Conservation (phyloP, 805 yeast genomes). For the Scheffersomyces coipomensis region DNA sequence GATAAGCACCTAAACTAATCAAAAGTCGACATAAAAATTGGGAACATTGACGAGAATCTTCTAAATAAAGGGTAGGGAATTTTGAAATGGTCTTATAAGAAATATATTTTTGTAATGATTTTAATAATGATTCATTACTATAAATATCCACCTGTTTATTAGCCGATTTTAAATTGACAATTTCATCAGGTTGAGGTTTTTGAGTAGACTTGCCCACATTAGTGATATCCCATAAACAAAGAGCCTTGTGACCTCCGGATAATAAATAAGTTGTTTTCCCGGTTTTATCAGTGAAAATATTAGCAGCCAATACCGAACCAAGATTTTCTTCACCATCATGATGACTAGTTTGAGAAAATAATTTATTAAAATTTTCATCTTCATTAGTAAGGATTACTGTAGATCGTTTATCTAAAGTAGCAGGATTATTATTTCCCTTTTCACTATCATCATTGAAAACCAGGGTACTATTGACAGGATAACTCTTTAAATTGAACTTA, state of each 20-base stretch:
- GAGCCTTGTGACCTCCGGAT: slow-evolving; percentile 71
- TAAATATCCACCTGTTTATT: background rate
- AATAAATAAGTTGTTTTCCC: slow-evolving; percentile 45
- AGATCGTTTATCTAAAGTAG: slow-evolving; percentile 5
- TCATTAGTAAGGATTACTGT: slow-evolving; percentile 8
- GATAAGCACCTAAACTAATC: slow-evolving; percentile 65
- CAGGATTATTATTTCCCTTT: slow-evolving; percentile 3
- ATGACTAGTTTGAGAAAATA: background rate
- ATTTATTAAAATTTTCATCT: background rate
- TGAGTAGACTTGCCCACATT: slow-evolving; percentile 13
- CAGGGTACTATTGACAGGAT: slow-evolving; percentile 5
- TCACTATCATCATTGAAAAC: slow-evolving; percentile 2
- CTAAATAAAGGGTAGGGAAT: slow-evolving; percentile 62
- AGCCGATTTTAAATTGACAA: background rate
- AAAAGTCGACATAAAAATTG: slow-evolving; percentile 63
- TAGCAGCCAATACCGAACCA: slow-evolving; percentile 1
- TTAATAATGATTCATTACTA: slow-evolving; percentile 59
- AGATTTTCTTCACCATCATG: background rate
- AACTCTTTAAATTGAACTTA: slow-evolving; percentile 20
- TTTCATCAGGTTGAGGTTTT: background rate
- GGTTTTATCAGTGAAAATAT: background rate
- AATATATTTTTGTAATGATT: slow-evolving; percentile 59
- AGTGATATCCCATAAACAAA: slow-evolving; percentile 68
- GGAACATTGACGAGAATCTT: slow-evolving; percentile 86
- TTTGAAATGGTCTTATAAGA: slow-evolving; percentile 78